Evolutionary conservation across 1,139 yeast species (phyloP), one percentile per base, ranked within the genome.

Genomic region (Pichia cactophila): DNA sequence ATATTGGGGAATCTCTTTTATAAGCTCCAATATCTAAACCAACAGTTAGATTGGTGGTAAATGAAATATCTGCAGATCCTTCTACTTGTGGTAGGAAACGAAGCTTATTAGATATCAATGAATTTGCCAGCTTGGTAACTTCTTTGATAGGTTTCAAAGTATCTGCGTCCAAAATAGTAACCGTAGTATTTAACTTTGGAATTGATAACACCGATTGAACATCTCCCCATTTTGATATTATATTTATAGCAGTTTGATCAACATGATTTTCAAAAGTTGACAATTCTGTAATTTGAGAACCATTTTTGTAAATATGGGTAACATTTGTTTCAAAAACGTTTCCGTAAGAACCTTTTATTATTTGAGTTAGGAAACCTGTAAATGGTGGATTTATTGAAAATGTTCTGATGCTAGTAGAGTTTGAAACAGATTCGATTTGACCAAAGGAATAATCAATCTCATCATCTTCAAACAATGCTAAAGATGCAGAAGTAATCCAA

Each of bases 401-500:
- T 0, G 56, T 43, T 10, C 54, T 51, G 31, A 58, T 57, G 12
- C 57, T 50, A 5, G 71, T 61, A 16, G 60, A 45, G 52, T 68
- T 66, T 36, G 60, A 61, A 50, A 57, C 52, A n/a, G 57, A 49
- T 1, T 64, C 43, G 2, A 76, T 55, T n/a, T 61, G 61, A 47
- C 84, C 85, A 17, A 60, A 52, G 17, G 74, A 65, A 28, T 59
- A 61, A 9, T 61, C 66, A 33, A 80, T 71, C 3, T 66, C 55
- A 1, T 61, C 58, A 51, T 71, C 71, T 62, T 82, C 81, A 82
- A 86, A 86, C 5, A 80, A 69, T 47, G 82, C 69, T 42, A 86
- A 61, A 56, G 78, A 81, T n/a, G 83, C 89, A 37, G 83, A 71
- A 26, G 83, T 70, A 45, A 84, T 74, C 95, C 95, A 86, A 64